These are phyloP conservation scores for Alternaria burnsii DNA, from an alignment of 2,329 filamentous ascomycete species.

Conservation along the genomic window DNA sequence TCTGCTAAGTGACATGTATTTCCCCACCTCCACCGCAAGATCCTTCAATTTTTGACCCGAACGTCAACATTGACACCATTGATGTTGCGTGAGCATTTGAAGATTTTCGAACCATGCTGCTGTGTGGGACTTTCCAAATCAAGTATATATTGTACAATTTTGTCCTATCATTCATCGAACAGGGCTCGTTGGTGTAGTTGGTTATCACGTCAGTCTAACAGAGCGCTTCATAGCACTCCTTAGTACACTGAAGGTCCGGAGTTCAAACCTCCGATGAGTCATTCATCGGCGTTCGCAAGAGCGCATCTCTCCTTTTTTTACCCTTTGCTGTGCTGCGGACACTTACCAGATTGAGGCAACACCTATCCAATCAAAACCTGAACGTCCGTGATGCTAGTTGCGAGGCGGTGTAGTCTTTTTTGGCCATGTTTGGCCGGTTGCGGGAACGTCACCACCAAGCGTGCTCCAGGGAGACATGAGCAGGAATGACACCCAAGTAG, in stretches of 20 bases:
- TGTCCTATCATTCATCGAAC: background rate
- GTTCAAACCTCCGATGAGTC: constrained; percentile 24
- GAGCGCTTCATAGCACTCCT: background rate
- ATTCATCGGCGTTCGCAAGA: background rate
- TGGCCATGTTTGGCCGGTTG: background rate
- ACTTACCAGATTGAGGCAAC: background rate
- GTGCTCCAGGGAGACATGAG: too few species aligned
- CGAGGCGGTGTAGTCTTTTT: background rate
- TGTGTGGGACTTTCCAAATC: background rate
- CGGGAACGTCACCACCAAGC: background rate
- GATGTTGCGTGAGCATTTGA: background rate
- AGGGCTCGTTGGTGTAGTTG: constrained; percentile 55
- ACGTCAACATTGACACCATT: background rate
- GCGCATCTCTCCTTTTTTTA: background rate
- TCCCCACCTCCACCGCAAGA: background rate
- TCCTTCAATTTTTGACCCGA: background rate
- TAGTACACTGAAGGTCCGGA: constrained; percentile 24
- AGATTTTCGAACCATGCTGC: background rate
- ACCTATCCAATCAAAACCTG: background rate
- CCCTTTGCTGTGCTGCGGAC: background rate
- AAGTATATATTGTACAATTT: background rate
- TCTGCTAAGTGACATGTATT: constrained; percentile 1
- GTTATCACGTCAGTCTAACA: constrained; percentile 60
- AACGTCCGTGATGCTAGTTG: background rate
- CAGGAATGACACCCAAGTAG: background rate